Evolutionary conservation across 208 protist species (phyloP).

Genomic region (Acanthamoeba culbertsoni): DNA sequence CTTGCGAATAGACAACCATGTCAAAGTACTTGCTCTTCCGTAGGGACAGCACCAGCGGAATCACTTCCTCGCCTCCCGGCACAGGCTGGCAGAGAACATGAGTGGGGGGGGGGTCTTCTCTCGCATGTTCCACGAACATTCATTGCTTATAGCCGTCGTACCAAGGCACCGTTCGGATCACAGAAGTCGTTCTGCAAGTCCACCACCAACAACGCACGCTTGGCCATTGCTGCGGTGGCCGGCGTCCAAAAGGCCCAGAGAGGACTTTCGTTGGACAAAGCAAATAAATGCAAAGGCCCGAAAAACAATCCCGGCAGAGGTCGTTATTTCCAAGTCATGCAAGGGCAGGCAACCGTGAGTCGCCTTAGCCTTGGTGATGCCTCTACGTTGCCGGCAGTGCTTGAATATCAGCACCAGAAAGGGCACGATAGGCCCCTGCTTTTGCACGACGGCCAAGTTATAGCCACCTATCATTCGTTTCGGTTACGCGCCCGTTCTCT

Average conservation of each 20-base stretch:
- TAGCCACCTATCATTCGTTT: neutral
- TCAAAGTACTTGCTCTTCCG: constrained; percentile 68
- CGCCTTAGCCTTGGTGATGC: neutral
- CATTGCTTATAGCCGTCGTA: no score
- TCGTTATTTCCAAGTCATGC: no score
- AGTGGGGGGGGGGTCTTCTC: neutral
- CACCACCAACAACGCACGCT: constrained; percentile 76
- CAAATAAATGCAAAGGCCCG: no score
- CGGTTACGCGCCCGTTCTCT: neutral
- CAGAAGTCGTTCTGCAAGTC: constrained; percentile 85
- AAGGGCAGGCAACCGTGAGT: no score
- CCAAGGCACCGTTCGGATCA: constrained; percentile 20
- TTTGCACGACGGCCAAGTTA: neutral
- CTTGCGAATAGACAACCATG: constrained; percentile 78
- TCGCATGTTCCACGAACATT: neutral
- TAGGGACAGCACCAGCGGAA: constrained; percentile 71
- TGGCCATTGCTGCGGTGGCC: neutral
- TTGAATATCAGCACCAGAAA: neutral
- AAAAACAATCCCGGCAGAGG: no score
- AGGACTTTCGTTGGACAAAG: no score
- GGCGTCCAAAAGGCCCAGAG: no score
- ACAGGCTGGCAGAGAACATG: neutral
- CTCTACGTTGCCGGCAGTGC: neutral
- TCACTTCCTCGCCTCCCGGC: constrained; percentile 33
- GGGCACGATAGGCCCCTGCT: neutral